Conservation (phyloP, 208 protist species). For the Trypanosoma lewisi region DNA sequence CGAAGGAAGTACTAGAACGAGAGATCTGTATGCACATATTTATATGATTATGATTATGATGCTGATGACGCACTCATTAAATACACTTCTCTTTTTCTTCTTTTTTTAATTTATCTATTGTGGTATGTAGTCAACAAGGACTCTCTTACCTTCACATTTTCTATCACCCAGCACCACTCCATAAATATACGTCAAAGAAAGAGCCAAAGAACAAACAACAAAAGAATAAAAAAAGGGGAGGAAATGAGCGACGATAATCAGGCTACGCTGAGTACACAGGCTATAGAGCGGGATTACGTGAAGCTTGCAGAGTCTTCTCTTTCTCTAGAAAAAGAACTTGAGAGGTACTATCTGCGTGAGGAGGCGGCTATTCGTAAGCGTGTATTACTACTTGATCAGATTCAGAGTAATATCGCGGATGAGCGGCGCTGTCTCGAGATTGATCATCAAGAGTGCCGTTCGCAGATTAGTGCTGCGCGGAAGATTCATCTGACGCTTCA, state of each 20-base stretch:
- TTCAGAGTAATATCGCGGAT: constrained; percentile 76
- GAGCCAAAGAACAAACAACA: not conserved
- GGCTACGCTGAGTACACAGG: constrained; percentile 13
- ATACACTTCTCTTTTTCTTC: not conserved
- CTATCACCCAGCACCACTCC: not conserved
- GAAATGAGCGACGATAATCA: constrained; percentile 15
- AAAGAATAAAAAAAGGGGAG: not conserved
- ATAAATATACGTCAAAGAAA: no score
- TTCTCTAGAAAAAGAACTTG: constrained; percentile 63
- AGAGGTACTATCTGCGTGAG: constrained; percentile 72
- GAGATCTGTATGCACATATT: no score
- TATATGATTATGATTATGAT: no score
- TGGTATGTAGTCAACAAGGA: no score
- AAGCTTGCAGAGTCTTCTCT: constrained; percentile 35
- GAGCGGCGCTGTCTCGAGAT: constrained; percentile 80
- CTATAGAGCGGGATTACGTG: constrained; percentile 27
- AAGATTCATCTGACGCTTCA: constrained; percentile 41
- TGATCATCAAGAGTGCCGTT: constrained; percentile 83
- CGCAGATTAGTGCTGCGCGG: constrained; percentile 68
- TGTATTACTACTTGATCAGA: constrained; percentile 72
- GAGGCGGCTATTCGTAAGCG: constrained; percentile 81
- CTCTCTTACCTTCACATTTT: not conserved
- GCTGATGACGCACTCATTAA: no score
- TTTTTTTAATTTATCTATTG: not conserved
- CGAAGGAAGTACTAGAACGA: no score